Base-by-base conservation (phyloP, 306 rosid species). In the Acacia melanoxylon region DNA sequence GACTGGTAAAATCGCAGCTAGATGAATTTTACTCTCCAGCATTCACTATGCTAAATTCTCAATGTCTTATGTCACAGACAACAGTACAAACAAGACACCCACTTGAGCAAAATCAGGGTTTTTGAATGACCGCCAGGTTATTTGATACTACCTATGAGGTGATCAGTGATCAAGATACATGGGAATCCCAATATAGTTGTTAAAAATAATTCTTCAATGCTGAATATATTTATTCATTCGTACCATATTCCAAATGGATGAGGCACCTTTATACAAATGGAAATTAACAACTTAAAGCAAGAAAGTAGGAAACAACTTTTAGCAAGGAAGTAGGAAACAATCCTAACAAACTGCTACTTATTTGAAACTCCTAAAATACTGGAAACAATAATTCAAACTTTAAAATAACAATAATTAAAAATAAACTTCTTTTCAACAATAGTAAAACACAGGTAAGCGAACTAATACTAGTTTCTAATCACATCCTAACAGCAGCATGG, bases 51-150 rank as follows among this genome's bases (percentile, higher is more conserved):
- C 13, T 73, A 35, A 31, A 71, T 61, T 69, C 42, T 67, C 29
- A 41, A 51, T 13, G 61, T 75, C 52, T 29, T 40, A 56, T 52
- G 70, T 69, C 78, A 71, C 78, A 71, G 29, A 14, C 22, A 5
- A 19, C 15, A 68, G 46, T 45, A 17, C 77, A 69, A 82, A 82
- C 41, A 12, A 75, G 58, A 61, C 24, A 41, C 56, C 80, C 56
- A 40, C 3, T 59, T 59, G 70, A 22, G 19, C 45, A 67, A 42
- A 81, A 68, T 59, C 68, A 67, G 37, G 37, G 19, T 29, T 58
- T 33, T 29, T 25, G 44, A 2, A 42, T 22, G 44, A 65, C 48
- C 71, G 63, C 52, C 76, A 61, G 48, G 24, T 70, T 10, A 80
- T 62, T 70, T 49, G 72, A 51, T 65, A 17, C 33, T 65, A 17